These are phyloP conservation scores for Phalaenopsis aphrodite DNA, from an alignment of 106 monocot genomes.

Conservation along the genomic window DNA sequence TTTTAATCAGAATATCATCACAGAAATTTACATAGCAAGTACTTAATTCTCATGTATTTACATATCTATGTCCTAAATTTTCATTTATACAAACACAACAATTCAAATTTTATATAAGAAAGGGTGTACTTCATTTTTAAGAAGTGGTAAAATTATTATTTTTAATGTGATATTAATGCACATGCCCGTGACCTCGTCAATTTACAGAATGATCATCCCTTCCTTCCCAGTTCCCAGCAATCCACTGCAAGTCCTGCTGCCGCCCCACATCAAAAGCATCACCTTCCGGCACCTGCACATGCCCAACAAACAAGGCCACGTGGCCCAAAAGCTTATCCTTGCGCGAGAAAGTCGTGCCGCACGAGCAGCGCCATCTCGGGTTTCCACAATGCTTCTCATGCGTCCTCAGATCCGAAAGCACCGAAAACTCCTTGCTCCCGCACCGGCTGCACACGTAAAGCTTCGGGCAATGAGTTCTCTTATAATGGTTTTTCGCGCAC, in stretches of 20 bases:
- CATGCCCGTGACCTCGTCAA: too few species aligned
- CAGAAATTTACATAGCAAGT: too few species aligned
- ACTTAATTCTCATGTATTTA: too few species aligned
- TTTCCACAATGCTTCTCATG: constrained; percentile 83
- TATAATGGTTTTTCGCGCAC: constrained; percentile 81
- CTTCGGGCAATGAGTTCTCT: constrained; percentile 76
- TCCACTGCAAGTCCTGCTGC: neutral
- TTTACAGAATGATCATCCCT: too few species aligned
- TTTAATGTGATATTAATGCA: too few species aligned
- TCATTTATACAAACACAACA: too few species aligned
- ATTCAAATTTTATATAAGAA: too few species aligned
- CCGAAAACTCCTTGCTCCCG: constrained; percentile 54
- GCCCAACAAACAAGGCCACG: constrained; percentile 41
- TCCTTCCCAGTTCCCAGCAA: too few species aligned
- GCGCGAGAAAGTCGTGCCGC: constrained; percentile 67
- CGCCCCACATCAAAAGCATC: neutral
- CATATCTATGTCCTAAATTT: too few species aligned
- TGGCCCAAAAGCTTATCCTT: constrained; percentile 80
- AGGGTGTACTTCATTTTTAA: too few species aligned
- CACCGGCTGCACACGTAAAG: constrained; percentile 71
- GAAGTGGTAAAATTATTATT: too few species aligned
- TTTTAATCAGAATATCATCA: too few species aligned
- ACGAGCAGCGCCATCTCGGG: constrained; percentile 55
- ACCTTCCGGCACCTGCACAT: constrained; percentile 18
- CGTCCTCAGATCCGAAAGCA: constrained; percentile 67